Evolutionary conservation across 805 yeast species (phyloP).

Genomic region (Allodekkera sacchari): DNA sequence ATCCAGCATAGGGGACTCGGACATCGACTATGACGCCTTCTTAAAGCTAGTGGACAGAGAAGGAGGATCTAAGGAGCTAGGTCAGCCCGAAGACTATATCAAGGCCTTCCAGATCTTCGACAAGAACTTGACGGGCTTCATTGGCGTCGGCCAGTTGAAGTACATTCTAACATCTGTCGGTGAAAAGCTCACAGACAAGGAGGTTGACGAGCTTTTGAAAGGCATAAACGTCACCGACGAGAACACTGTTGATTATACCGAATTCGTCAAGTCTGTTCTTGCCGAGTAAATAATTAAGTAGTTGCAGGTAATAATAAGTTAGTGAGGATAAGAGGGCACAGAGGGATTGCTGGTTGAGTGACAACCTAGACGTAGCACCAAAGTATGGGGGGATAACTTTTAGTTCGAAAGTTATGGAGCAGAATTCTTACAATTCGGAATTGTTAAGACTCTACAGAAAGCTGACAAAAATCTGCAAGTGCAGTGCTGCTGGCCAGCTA

Average conservation of each 20-base stretch:
- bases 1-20: slow-evolving; percentile 22
- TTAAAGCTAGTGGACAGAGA: slow-evolving; percentile 74
- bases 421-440: too few relatives aligned
- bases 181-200: slow-evolving; percentile 82
- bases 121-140: slow-evolving; percentile 90
- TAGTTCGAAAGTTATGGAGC: too few relatives aligned
- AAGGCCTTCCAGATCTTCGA: slow-evolving; percentile 97
- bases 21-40: slow-evolving; percentile 69
- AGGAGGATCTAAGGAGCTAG: slow-evolving; percentile 79
- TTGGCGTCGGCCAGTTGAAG: slow-evolving; percentile 94
- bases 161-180: slow-evolving; percentile 94
- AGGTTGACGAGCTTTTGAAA: slow-evolving; percentile 91
- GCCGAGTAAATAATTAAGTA: slow-evolving; percentile 50
- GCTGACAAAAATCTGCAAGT: too few relatives aligned
- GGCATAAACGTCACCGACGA: slow-evolving; percentile 92
- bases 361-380: too few relatives aligned
- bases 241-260: slow-evolving; percentile 90
- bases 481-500: too few relatives aligned
- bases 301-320: not conserved
- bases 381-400: too few relatives aligned
- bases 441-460: too few relatives aligned
- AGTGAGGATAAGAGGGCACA: too few relatives aligned
- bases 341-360: too few relatives aligned
- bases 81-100: slow-evolving; percentile 87
- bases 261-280: slow-evolving; percentile 86